A percentile compares a stretch with the other conserved stretches of the same genome.
phyloP scores from a whole-genome alignment of 805 yeast species.

The Starmera dryadoides region DNA sequence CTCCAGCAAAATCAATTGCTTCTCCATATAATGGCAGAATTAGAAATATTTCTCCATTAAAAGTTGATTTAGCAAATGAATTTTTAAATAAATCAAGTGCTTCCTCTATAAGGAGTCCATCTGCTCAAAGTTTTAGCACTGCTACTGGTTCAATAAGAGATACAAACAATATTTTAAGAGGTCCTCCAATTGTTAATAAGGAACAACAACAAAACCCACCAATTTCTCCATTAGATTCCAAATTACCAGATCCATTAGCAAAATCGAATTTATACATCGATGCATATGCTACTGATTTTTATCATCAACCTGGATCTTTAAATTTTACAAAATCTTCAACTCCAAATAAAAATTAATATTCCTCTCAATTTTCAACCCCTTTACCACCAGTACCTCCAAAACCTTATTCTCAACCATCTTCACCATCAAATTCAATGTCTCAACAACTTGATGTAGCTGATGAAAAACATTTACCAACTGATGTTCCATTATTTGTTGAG shows the following conservation, averaged over 20 bases:
- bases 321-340: conserved; percentile 6
- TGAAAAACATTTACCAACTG: conserved; percentile 19
- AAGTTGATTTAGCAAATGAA: not conserved
- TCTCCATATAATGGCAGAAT: conserved; percentile 10
- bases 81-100: not conserved
- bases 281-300: conserved; percentile 7
- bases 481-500: conserved; percentile 45
- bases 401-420: not conserved
- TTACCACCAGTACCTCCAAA: conserved; percentile 1
- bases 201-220: not conserved
- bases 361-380: no score
- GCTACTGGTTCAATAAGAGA: not conserved
- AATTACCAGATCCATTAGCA: conserved; percentile 2
- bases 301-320: conserved; percentile 2
- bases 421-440: not conserved
- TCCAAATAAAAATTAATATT: no score
- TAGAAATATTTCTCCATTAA: conserved; percentile 6
- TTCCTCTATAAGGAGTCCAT: not conserved
- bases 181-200: not conserved
- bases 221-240: conserved; percentile 7
- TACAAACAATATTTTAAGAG: not conserved
- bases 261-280: conserved; percentile 11
- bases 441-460: no score
- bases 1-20: not conserved
- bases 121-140: not conserved